Percentiles rank a stretch among this genome's conserved stretches.
Conservation (phyloP, 208 protist species). For the Trichomonas vaginalis region DNA sequence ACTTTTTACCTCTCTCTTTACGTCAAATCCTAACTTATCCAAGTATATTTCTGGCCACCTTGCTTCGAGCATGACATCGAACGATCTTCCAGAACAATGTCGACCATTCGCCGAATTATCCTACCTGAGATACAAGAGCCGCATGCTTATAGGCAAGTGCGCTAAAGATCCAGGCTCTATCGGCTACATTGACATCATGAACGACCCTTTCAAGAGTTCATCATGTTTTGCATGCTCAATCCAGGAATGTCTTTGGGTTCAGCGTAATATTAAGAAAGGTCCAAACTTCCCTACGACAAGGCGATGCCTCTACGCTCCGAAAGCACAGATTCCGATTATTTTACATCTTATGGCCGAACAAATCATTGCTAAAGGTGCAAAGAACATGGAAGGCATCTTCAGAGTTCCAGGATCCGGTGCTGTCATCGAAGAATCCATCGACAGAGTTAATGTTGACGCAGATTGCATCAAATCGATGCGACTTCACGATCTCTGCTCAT, state of each 20-base stretch:
- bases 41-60: neutral
- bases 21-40: neutral
- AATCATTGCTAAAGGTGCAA: neutral
- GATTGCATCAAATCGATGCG: too few relatives aligned
- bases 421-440: neutral
- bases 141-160: neutral
- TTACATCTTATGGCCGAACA: neutral
- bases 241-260: neutral
- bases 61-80: neutral
- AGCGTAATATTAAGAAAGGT: neutral
- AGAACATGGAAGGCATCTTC: neutral
- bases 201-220: neutral
- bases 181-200: neutral
- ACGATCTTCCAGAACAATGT: neutral
- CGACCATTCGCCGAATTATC: neutral
- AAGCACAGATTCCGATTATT: neutral
- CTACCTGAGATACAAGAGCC: neutral
- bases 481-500: neutral
- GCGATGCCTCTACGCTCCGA: neutral
- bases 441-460: neutral
- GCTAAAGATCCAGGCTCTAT: neutral
- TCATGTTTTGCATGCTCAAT: neutral
- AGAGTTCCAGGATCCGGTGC: neutral
- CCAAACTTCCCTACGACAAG: neutral
- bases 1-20: neutral